Conservation (phyloP, 352 stramenopile genomes). For the Globisporangium camurandrum region DNA sequence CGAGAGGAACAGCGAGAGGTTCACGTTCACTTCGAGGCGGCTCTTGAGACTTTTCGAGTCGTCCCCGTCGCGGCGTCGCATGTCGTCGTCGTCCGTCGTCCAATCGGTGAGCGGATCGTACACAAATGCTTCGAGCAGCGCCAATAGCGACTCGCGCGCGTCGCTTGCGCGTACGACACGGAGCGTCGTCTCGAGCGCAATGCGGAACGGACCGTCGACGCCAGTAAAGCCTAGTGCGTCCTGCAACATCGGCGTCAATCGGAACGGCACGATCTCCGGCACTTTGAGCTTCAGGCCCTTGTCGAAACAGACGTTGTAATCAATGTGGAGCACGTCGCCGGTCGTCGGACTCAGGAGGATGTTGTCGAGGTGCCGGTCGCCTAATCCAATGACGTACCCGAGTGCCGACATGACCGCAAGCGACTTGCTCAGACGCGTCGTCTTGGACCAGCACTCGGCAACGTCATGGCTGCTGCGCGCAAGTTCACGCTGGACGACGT, state of each 20-base stretch:
- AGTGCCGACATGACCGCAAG: slow-evolving; percentile 85
- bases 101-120: slow-evolving; percentile 83
- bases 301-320: slow-evolving; percentile 92
- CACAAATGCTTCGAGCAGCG: slow-evolving; percentile 79
- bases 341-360: slow-evolving; percentile 77
- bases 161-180: slow-evolving; percentile 54
- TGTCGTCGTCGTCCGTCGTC: slow-evolving; percentile 33
- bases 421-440: slow-evolving; percentile 49
- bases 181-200: slow-evolving; percentile 65
- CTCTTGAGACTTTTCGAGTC: too few species aligned
- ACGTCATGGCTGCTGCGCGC: slow-evolving; percentile 43
- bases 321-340: slow-evolving; percentile 87
- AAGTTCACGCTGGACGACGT: slow-evolving; percentile 65
- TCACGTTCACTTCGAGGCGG: slow-evolving; percentile 77
- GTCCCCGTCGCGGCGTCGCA: slow-evolving; percentile 23
- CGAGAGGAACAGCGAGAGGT: slow-evolving; percentile 80
- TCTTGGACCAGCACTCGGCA: slow-evolving; percentile 57
- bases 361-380: slow-evolving; percentile 90
- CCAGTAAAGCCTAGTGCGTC: slow-evolving; percentile 69
- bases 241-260: slow-evolving; percentile 78
- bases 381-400: slow-evolving; percentile 85
- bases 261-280: slow-evolving; percentile 88
- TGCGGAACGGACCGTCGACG: slow-evolving; percentile 64
- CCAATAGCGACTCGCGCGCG: slow-evolving; percentile 61
- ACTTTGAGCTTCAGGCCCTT: slow-evolving; percentile 82